These are phyloP conservation scores for Barnettozyma pratensis DNA, from an alignment of 805 yeast species.

Conservation along the genomic window DNA sequence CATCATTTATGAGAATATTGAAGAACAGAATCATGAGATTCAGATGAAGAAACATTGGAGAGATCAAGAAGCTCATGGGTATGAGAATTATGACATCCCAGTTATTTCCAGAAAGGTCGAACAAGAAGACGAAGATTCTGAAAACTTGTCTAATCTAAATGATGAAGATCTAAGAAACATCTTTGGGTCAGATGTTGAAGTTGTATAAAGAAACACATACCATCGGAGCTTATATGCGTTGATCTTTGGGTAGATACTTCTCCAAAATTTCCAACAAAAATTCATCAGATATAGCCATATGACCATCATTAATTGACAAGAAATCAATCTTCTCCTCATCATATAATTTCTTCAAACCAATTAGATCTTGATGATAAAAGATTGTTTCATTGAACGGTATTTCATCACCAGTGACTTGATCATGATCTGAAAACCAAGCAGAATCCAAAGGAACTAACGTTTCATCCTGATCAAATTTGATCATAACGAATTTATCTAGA, in stretches of 20 bases:
- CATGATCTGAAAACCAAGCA: slow-evolving; percentile 59
- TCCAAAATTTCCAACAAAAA: slow-evolving; percentile 40
- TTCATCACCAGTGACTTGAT: slow-evolving; percentile 35
- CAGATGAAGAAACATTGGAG: slow-evolving; percentile 7
- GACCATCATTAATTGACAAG: slow-evolving; percentile 48
- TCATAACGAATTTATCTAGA: slow-evolving; percentile 52
- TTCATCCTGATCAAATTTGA: slow-evolving; percentile 56
- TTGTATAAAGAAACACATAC: slow-evolving; percentile 8
- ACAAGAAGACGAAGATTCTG: not conserved
- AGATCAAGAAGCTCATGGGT: not conserved
- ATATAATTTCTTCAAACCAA: slow-evolving; percentile 53
- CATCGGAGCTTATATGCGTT: not conserved
- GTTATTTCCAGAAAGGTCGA: not conserved
- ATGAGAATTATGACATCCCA: too few species aligned
- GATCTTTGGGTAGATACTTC: slow-evolving; percentile 33
- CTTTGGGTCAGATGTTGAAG: slow-evolving; percentile 23
- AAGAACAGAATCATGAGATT: slow-evolving; percentile 12
- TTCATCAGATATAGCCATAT: slow-evolving; percentile 58
- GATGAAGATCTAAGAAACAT: slow-evolving; percentile 12
- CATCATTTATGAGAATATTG: slow-evolving; percentile 9
- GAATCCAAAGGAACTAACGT: slow-evolving; percentile 70
- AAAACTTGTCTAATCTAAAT: not conserved
- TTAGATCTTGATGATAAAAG: slow-evolving; percentile 46
- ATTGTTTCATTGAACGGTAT: slow-evolving; percentile 45
- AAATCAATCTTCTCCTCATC: slow-evolving; percentile 42